Conservation (phyloP, 495 filamentous ascomycete species). For the Hypomontagnella submonticulosa region DNA sequence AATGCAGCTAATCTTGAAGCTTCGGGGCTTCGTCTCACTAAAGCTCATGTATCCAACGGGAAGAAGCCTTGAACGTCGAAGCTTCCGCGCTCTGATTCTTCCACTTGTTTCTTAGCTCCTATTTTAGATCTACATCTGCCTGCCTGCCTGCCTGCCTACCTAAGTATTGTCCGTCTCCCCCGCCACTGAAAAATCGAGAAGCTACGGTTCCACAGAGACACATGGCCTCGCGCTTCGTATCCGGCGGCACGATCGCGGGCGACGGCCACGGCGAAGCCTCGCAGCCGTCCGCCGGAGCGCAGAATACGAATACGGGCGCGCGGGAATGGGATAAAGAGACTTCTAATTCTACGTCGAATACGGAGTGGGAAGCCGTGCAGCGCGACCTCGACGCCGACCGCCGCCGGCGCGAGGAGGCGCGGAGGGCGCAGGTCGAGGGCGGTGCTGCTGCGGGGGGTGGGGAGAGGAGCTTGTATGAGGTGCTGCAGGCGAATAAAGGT, state of each 20-base stretch:
- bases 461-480: slow-evolving; percentile 81
- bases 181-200: no score
- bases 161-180: no score
- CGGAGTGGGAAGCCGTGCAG: slow-evolving; percentile 78
- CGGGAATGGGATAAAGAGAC: slow-evolving; percentile 47
- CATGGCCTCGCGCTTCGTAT: slow-evolving; percentile 92
- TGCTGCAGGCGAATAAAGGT: slow-evolving; percentile 96
- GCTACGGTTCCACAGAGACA: not conserved
- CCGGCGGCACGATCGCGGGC: slow-evolving; percentile 79
- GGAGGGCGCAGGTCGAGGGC: slow-evolving; percentile 53
- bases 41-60: no score
- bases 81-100: no score
- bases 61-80: no score
- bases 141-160: no score
- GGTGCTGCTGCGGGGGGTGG: slow-evolving; percentile 61
- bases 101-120: no score
- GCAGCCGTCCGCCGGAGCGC: not conserved
- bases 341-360: slow-evolving; percentile 66
- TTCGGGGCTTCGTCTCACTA: no score
- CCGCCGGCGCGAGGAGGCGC: slow-evolving; percentile 67
- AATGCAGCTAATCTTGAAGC: not conserved
- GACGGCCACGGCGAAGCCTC: slow-evolving; percentile 20
- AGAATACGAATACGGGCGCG: not conserved
- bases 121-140: no score
- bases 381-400: slow-evolving; percentile 73